A percentile compares a stretch with the other conserved stretches of the same genome.
phyloP scores from a whole-genome alignment of 2,329 filamentous ascomycete species.

The Xylaria sp. region DNA sequence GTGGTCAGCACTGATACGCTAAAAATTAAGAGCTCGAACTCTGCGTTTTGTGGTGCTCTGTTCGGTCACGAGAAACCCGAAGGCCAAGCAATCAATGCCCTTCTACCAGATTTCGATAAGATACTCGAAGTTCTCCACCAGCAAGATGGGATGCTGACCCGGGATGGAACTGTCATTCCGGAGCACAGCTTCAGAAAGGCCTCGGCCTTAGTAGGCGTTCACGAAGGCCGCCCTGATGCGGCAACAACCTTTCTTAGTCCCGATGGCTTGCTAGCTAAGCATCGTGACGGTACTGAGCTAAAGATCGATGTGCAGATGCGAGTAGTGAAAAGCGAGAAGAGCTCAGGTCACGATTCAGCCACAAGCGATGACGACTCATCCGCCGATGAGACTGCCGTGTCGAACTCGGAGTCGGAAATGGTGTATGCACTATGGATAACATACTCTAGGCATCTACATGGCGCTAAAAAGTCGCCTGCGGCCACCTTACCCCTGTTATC shows the following conservation, averaged over 20 bases:
- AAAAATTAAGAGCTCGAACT: conserved; percentile 90
- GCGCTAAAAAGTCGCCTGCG: conserved; percentile 68
- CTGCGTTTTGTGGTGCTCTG: conserved; percentile 89
- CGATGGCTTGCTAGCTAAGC: conserved; percentile 83
- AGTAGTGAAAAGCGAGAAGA: conserved; percentile 88
- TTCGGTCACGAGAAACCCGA: conserved; percentile 90
- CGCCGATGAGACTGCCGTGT: conserved; percentile 56
- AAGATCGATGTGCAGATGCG: conserved; percentile 97
- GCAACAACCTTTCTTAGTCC: conserved; percentile 83
- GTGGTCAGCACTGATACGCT: conserved; percentile 84
- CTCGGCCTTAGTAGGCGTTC: conserved; percentile 81
- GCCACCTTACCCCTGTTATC: conserved; percentile 69
- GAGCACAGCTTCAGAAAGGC: conserved; percentile 96
- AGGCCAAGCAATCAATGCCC: conserved; percentile 78
- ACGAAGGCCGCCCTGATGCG: conserved; percentile 83
- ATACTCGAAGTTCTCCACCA: conserved; percentile 83
- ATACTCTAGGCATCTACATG: conserved; percentile 92
- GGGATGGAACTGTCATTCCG: conserved; percentile 95
- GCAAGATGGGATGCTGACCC: conserved; percentile 83
- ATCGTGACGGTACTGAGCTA: conserved; percentile 90
- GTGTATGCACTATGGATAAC: conserved; percentile 98
- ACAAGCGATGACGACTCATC: conserved; percentile 50
- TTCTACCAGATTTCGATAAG: conserved; percentile 89
- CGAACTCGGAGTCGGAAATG: conserved; percentile 72
- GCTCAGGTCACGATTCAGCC: conserved; percentile 52